A percentile compares a stretch with the other conserved stretches of the same genome.
phyloP scores from a whole-genome alignment of 768 basidiomycete species.

The Ramaria rubella region DNA sequence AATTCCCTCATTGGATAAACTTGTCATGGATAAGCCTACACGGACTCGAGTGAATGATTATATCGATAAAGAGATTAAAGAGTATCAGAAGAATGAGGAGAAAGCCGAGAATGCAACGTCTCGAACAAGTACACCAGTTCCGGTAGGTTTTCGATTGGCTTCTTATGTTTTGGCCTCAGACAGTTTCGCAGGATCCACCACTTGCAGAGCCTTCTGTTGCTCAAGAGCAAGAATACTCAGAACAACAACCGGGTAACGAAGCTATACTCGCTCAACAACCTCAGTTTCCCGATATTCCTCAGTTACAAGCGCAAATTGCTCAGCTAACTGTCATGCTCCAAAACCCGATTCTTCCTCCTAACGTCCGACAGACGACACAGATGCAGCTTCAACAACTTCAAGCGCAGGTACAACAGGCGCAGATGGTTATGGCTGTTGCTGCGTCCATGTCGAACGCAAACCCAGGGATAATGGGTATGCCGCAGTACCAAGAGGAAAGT shows the following conservation, averaged over 20 bases:
- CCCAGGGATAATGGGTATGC: slow-evolving; percentile 11
- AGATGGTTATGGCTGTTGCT: slow-evolving; percentile 52
- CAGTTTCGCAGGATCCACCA: neutral
- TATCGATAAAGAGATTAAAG: slow-evolving; percentile 74
- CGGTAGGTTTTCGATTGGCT: slow-evolving; percentile 4
- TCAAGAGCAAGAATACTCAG: slow-evolving; percentile 64
- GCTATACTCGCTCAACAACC: slow-evolving; percentile 37
- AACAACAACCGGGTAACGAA: slow-evolving; percentile 52
- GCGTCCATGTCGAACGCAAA: slow-evolving; percentile 12
- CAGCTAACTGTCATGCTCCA: slow-evolving; percentile 76
- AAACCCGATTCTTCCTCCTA: slow-evolving; percentile 63
- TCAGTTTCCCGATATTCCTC: slow-evolving; percentile 71
- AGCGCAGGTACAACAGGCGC: slow-evolving; percentile 73
- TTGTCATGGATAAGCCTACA: slow-evolving; percentile 71
- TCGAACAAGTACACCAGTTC: slow-evolving; percentile 13
- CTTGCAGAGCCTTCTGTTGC: slow-evolving; percentile 23
- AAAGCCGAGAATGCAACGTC: slow-evolving; percentile 20
- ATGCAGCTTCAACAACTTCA: slow-evolving; percentile 78
- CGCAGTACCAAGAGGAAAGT: slow-evolving; percentile 13
- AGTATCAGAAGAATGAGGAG: slow-evolving; percentile 56
- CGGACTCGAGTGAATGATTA: slow-evolving; percentile 75
- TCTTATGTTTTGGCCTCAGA: neutral
- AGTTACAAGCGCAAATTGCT: slow-evolving; percentile 78
- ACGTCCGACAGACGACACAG: slow-evolving; percentile 73
- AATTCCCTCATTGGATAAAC: slow-evolving; percentile 82